These are phyloP conservation scores for Nephelium lappaceum DNA, from an alignment of 345 rosid genomes.

Conservation along the genomic window DNA sequence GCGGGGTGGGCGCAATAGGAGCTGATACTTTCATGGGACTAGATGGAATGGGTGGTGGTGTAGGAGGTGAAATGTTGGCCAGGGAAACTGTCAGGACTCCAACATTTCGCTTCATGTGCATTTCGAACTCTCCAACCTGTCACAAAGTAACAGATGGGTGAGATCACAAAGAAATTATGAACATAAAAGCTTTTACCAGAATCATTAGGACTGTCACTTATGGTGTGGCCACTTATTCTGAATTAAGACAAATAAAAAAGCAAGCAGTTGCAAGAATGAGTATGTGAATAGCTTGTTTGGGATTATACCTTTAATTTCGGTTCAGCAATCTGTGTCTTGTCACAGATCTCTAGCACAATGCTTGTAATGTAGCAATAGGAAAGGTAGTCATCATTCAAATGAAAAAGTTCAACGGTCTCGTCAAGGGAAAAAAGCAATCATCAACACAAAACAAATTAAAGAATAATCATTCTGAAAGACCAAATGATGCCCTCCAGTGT, in stretches of 20 bases:
- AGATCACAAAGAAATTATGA: not conserved
- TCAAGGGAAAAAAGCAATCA: not conserved
- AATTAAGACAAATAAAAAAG: not conserved
- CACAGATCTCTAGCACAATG: constrained; percentile 85
- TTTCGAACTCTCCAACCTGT: constrained; percentile 90
- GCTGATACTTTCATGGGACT: constrained; percentile 66
- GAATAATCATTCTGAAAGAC: not conserved
- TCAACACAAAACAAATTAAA: not conserved
- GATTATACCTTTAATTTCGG: constrained; percentile 77
- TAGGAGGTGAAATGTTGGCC: constrained; percentile 60
- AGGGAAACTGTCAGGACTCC: constrained; percentile 53
- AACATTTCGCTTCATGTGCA: constrained; percentile 78
- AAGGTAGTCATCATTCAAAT: constrained; percentile 21
- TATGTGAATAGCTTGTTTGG: constrained; percentile 10
- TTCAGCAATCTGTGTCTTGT: constrained; percentile 92
- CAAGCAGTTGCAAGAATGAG: constrained; percentile 6
- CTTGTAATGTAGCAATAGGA: constrained; percentile 44
- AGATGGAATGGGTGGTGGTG: constrained; percentile 84
- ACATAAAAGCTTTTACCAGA: not conserved
- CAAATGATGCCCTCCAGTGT: not conserved
- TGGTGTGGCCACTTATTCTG: not conserved
- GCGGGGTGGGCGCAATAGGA: no score
- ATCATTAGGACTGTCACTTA: not conserved
- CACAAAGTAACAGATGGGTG: constrained; percentile 15
- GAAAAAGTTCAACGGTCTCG: not conserved